These are phyloP conservation scores for Irpex rosettiformis DNA, from an alignment of 1,284 basidiomycete genomes.

Conservation along the genomic window DNA sequence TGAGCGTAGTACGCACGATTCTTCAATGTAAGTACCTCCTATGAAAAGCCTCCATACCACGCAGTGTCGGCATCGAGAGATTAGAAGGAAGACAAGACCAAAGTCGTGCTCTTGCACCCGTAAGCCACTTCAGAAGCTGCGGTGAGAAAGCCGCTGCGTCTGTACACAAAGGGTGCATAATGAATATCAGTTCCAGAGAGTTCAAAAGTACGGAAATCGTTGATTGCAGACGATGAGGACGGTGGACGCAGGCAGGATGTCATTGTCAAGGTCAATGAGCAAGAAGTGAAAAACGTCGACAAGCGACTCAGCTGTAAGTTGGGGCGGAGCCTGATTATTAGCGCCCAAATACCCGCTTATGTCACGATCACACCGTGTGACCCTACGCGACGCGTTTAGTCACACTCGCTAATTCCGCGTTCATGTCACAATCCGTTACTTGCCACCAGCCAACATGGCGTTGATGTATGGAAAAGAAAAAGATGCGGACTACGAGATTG, in stretches of 20 bases:
- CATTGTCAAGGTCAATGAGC: neutral
- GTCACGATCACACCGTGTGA: too few relatives aligned
- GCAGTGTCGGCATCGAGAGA: conserved; percentile 26
- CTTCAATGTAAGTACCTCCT: conserved; percentile 24
- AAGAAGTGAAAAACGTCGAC: neutral
- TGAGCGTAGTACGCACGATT: conserved; percentile 4
- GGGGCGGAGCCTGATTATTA: too few relatives aligned
- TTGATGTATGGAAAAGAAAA: conserved; percentile 74
- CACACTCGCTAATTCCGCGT: neutral
- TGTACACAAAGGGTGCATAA: conserved; percentile 34
- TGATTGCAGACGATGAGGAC: too few relatives aligned
- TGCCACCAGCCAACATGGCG: conserved; percentile 33
- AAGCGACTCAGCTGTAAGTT: too few relatives aligned
- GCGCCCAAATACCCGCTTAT: too few relatives aligned
- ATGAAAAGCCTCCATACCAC: conserved; percentile 31
- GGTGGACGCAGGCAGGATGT: too few relatives aligned
- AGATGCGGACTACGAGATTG: conserved; percentile 42
- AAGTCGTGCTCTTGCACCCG: conserved; percentile 24
- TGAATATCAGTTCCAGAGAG: too few relatives aligned
- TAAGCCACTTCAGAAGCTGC: conserved; percentile 34
- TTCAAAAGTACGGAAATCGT: too few relatives aligned
- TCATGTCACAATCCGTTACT: too few relatives aligned
- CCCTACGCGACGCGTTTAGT: conserved; percentile 13
- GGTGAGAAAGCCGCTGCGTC: conserved; percentile 31
- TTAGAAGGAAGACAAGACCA: conserved; percentile 24